Percentiles rank a stretch among this genome's conserved stretches.
phyloP scores from a whole-genome alignment of 2,329 filamentous ascomycete species.

The Nemania sp. region DNA sequence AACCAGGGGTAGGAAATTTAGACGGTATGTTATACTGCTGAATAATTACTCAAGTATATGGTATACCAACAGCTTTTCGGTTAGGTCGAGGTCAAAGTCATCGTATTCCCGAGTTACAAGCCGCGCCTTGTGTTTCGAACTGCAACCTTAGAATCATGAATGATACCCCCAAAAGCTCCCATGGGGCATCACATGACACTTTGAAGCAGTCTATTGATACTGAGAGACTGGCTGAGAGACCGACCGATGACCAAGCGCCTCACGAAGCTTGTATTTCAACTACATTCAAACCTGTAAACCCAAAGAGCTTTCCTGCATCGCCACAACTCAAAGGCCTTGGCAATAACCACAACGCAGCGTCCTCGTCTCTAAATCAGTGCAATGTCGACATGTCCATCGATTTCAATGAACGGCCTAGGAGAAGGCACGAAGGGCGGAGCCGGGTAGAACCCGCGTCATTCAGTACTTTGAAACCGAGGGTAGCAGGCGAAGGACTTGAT shows the following conservation, averaged over 20 bases:
- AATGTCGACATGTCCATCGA: slow-evolving; percentile 32
- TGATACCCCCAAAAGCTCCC: no score
- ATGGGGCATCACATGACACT: background rate
- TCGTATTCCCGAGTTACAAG: background rate
- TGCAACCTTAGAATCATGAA: background rate
- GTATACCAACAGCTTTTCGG: background rate
- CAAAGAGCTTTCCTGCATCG: background rate
- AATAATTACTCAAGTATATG: background rate
- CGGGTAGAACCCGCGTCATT: background rate
- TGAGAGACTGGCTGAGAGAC: no score
- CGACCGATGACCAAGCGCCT: background rate
- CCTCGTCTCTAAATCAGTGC: slow-evolving; percentile 1
- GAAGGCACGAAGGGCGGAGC: slow-evolving; percentile 10
- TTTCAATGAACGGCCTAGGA: slow-evolving; percentile 19
- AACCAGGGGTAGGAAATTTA: background rate
- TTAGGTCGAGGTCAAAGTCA: background rate
- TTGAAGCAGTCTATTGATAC: background rate
- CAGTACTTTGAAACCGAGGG: background rate
- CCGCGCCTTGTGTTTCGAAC: background rate
- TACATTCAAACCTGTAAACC: slow-evolving; percentile 21
- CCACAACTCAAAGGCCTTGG: background rate
- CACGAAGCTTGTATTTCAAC: slow-evolving; percentile 1
- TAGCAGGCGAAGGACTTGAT: background rate
- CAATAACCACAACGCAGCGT: background rate
- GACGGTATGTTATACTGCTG: background rate